Percentiles rank a stretch among this genome's conserved stretches.
These are phyloP conservation scores for Yamadazyma philogaea DNA, from an alignment of 805 yeast species.

Conservation along the genomic window DNA sequence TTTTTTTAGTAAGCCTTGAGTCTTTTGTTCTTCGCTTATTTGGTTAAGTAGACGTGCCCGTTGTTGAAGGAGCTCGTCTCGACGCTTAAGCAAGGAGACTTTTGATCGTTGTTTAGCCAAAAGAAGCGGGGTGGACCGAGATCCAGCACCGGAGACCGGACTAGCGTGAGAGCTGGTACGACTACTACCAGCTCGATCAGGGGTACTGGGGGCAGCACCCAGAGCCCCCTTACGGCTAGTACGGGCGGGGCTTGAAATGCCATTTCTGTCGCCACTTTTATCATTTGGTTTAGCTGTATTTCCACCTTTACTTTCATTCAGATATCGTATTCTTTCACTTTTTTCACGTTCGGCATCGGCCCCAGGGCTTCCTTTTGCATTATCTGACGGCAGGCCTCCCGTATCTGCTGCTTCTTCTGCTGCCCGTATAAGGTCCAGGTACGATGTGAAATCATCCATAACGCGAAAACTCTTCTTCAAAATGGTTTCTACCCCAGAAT, in stretches of 20 bases:
- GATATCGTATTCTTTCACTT: background rate
- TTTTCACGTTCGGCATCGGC: conserved; percentile 1
- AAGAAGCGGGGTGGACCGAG: background rate
- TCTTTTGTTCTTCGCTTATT: conserved; percentile 17
- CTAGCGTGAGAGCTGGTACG: background rate
- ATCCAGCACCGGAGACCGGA: background rate
- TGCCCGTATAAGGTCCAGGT: conserved; percentile 25
- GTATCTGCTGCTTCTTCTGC: conserved; percentile 10
- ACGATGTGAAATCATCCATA: conserved; percentile 24
- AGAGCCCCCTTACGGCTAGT: background rate
- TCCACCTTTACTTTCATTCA: background rate
- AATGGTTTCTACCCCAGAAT: conserved; percentile 62
- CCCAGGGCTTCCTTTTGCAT: conserved; percentile 10
- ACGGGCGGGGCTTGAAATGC: background rate
- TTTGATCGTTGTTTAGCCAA: conserved; percentile 16
- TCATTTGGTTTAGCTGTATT: background rate
- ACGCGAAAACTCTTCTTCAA: conserved; percentile 7
- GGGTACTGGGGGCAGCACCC: background rate
- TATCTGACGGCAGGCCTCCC: background rate
- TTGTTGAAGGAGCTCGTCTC: conserved; percentile 19
- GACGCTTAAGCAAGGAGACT: conserved; percentile 13
- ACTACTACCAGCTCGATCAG: background rate
- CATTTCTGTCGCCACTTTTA: background rate
- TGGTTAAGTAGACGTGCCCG: conserved; percentile 11
- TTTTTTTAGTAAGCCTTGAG: conserved; percentile 11